Evolutionary conservation across 495 filamentous ascomycete species (phyloP).

Genomic region (Schizothecium vesticola): DNA sequence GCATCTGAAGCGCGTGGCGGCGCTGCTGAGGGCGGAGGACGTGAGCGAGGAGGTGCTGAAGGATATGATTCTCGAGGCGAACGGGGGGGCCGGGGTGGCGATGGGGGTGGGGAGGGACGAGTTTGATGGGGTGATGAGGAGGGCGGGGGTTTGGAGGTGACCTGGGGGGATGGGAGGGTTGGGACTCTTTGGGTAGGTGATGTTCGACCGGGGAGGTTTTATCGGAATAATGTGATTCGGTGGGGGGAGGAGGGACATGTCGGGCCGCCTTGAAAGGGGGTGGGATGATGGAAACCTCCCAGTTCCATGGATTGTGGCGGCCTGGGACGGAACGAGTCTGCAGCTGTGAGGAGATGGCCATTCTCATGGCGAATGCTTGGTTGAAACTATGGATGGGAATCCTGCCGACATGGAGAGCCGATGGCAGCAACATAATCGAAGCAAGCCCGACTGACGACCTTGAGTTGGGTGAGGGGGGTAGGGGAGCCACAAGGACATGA

Average conservation of each 20-base stretch:
- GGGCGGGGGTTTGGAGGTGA: slow-evolving; percentile 73
- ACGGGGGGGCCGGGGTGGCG: slow-evolving; percentile 66
- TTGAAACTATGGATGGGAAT: neutral
- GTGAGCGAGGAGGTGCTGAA: slow-evolving; percentile 72
- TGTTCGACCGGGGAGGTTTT: neutral
- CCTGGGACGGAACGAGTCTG: neutral
- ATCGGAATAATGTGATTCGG: neutral
- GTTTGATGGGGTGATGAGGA: slow-evolving; percentile 78
- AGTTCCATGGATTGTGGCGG: too few relatives aligned
- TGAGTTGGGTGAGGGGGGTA: neutral
- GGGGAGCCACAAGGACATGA: neutral
- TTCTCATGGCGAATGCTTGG: neutral
- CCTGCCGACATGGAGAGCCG: neutral
- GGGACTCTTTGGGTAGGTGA: neutral
- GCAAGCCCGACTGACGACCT: neutral
- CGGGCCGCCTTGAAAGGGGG: too few relatives aligned
- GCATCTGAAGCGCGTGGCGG: slow-evolving; percentile 73
- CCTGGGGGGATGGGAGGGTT: neutral
- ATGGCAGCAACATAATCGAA: neutral
- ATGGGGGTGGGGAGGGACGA: slow-evolving; percentile 70
- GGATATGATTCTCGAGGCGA: slow-evolving; percentile 94
- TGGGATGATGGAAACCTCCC: neutral
- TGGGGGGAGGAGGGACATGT: neutral
- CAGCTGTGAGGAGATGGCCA: neutral
- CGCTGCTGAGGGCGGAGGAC: slow-evolving; percentile 75